Evolutionary conservation across 2,329 filamentous ascomycete species (phyloP).

Genomic region (Zalaria sp.): DNA sequence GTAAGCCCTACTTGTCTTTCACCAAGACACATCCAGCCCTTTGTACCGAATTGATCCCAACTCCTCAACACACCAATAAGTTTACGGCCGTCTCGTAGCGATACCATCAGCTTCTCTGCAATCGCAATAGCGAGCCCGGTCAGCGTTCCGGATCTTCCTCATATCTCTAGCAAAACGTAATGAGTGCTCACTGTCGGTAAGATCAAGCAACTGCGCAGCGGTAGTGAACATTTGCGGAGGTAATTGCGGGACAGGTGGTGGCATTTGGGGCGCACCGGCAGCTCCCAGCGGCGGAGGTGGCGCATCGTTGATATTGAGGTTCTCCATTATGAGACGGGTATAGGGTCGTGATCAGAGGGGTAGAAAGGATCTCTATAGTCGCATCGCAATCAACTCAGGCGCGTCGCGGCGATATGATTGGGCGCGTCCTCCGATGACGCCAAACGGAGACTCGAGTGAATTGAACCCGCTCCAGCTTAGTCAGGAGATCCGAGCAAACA

Average conservation of each 20-base stretch:
- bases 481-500: too few species aligned
- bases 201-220: slow-evolving; percentile 82
- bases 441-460: too few species aligned
- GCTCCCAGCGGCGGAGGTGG: slow-evolving; percentile 3
- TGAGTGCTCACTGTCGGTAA: slow-evolving; percentile 76
- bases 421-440: too few species aligned
- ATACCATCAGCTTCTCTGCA: slow-evolving; percentile 84
- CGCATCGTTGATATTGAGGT: slow-evolving; percentile 18
- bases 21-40: too few species aligned
- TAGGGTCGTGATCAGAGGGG: not conserved
- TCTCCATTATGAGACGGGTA: slow-evolving; percentile 15
- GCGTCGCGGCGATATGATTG: too few species aligned
- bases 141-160: slow-evolving; percentile 7
- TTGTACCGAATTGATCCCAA: slow-evolving; percentile 92
- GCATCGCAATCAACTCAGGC: too few species aligned
- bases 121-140: slow-evolving; percentile 6
- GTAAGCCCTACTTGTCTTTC: not conserved
- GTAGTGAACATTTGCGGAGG: slow-evolving; percentile 98
- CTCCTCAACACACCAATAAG: slow-evolving; percentile 82
- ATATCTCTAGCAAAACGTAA: not conserved
- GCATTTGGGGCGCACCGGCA: slow-evolving; percentile 8
- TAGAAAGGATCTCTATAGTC: too few species aligned
- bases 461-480: too few species aligned
- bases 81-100: slow-evolving; percentile 86
- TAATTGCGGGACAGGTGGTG: slow-evolving; percentile 44